These are phyloP conservation scores for Mycosphaerella sp. DNA, from an alignment of 2,329 filamentous ascomycete species.

Conservation along the genomic window DNA sequence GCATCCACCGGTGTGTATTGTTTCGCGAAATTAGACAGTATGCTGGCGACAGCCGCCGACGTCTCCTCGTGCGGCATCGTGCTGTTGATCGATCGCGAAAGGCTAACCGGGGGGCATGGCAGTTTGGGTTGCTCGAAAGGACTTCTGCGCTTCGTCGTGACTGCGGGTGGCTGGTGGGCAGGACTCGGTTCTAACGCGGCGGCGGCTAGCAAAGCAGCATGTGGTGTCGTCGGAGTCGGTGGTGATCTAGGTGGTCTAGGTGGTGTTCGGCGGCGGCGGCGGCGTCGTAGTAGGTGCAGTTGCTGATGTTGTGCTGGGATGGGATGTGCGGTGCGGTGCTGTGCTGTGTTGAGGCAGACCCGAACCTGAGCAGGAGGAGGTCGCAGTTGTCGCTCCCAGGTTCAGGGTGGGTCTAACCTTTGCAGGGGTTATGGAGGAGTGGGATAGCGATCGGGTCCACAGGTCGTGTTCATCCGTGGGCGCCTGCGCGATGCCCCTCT, in stretches of 20 bases:
- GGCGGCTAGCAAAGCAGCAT: neutral
- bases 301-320: neutral
- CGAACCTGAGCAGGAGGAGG: neutral
- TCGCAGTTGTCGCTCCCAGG: neutral
- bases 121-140: slow-evolving; percentile 15
- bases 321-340: too few relatives aligned
- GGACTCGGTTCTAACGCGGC: neutral
- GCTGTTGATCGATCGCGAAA: slow-evolving; percentile 6
- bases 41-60: slow-evolving; percentile 33
- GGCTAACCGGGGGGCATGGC: slow-evolving; percentile 19
- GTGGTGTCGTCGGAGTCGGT: neutral
- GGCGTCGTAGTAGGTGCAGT: neutral
- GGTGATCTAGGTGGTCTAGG: neutral
- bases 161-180: neutral
- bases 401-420: neutral
- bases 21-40: slow-evolving; percentile 47
- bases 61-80: slow-evolving; percentile 32
- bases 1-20: slow-evolving; percentile 41
- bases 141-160: slow-evolving; percentile 20
- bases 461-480: neutral
- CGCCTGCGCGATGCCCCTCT: neutral
- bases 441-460: neutral
- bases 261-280: neutral
- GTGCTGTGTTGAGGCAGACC: neutral
- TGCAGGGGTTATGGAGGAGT: neutral